Percentiles rank a stretch among this genome's conserved stretches.
These are phyloP conservation scores for Fonsecaea erecta DNA, from an alignment of 2,329 filamentous ascomycete genomes.

Conservation along the genomic window DNA sequence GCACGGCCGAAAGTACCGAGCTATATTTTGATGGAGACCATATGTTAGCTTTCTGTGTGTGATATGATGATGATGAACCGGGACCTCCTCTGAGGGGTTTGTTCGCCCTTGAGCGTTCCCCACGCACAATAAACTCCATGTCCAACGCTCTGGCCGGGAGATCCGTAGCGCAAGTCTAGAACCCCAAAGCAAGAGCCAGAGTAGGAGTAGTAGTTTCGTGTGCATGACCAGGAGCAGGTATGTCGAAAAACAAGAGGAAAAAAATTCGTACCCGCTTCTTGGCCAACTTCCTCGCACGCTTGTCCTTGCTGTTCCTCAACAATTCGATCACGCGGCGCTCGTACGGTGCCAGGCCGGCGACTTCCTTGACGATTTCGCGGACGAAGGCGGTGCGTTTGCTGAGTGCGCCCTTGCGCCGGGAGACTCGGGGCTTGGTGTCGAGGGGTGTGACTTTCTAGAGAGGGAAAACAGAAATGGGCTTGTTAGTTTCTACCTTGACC, in stretches of 20 bases:
- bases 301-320: constrained; percentile 95
- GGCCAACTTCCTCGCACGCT: constrained; percentile 39
- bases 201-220: no score
- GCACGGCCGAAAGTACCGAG: constrained; percentile 98
- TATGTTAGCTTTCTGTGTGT: constrained; percentile 31
- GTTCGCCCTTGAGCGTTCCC: no score
- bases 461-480: background rate
- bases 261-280: constrained; percentile 49
- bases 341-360: constrained; percentile 91
- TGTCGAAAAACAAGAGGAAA: no score
- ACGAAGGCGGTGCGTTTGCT: constrained; percentile 98
- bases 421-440: constrained; percentile 77
- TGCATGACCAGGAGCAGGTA: no score
- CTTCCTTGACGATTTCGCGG: constrained; percentile 96
- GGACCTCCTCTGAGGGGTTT: no score
- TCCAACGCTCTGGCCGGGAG: background rate
- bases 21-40: constrained; percentile 52
- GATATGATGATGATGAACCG: no score
- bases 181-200: background rate
- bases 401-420: constrained; percentile 89
- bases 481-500: constrained; percentile 17
- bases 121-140: no score
- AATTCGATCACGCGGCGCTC: constrained; percentile 99
- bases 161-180: background rate
- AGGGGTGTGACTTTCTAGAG: constrained; percentile 82